Conservation (phyloP, 495 filamentous ascomycete species). For the Neurospora sublineolata region DNA sequence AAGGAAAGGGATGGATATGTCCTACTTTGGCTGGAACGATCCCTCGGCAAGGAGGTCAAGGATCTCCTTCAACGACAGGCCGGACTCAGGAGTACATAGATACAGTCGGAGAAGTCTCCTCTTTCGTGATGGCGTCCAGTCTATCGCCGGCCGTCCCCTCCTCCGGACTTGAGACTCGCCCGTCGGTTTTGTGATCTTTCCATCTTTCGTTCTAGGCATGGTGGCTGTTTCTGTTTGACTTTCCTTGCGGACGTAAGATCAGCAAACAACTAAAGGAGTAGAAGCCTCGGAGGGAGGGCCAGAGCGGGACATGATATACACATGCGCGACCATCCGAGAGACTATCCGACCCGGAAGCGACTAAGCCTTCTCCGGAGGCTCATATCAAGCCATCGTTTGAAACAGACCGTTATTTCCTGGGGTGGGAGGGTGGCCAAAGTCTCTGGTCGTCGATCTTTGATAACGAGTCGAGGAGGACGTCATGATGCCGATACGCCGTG, state of each 20-base stretch:
- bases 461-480: background rate
- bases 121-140: slow-evolving; percentile 8
- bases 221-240: background rate
- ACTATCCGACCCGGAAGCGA: background rate
- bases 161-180: background rate
- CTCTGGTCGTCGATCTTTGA: background rate
- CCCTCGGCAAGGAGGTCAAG: slow-evolving; percentile 8
- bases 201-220: slow-evolving; percentile 4
- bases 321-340: background rate
- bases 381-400: background rate
- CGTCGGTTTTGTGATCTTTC: slow-evolving; percentile 5
- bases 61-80: slow-evolving; percentile 9
- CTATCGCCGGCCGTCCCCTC: slow-evolving; percentile 8
- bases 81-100: slow-evolving; percentile 10
- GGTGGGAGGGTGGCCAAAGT: background rate
- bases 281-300: background rate
- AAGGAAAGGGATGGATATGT: background rate
- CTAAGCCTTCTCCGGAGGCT: background rate
- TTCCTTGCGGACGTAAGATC: background rate
- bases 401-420: background rate
- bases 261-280: background rate
- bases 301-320: background rate
- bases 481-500: background rate
- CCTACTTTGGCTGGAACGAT: slow-evolving; percentile 9
- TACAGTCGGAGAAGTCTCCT: slow-evolving; percentile 9